Evolutionary conservation across 2,329 filamentous ascomycete genomes (phyloP).

Genomic region (Cytospora piceae): DNA sequence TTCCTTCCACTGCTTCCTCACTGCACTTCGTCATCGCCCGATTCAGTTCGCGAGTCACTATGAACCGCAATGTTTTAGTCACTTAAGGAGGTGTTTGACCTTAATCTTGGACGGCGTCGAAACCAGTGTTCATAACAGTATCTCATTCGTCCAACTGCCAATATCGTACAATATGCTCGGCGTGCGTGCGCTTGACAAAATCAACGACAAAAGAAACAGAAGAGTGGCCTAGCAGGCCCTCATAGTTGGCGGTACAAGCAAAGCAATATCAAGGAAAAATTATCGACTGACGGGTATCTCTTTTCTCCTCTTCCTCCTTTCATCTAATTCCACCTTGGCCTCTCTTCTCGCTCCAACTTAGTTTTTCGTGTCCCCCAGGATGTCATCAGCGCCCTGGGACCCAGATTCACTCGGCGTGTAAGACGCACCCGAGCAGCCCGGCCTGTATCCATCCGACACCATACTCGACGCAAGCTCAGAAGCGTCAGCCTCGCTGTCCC

Average conservation of each 20-base stretch:
- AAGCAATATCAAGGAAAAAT: constrained; percentile 24
- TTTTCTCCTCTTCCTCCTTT: background rate
- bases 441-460: constrained; percentile 49
- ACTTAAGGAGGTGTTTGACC: too few relatives aligned
- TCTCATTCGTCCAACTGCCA: background rate
- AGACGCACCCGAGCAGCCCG: constrained; percentile 35
- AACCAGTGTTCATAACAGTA: background rate
- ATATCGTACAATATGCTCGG: constrained; percentile 10
- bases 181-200: background rate
- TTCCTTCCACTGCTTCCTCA: too few relatives aligned
- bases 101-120: background rate
- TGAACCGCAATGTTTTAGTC: too few relatives aligned
- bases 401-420: constrained; percentile 35
- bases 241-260: constrained; percentile 19
- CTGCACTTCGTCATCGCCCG: too few relatives aligned
- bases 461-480: constrained; percentile 40
- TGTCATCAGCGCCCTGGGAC: constrained; percentile 31
- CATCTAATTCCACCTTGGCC: background rate
- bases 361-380: constrained; percentile 35
- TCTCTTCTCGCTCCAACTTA: constrained; percentile 13
- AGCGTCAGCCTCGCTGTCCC: constrained; percentile 33
- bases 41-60: background rate
- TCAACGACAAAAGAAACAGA: constrained; percentile 11
- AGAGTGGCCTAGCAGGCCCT: background rate
- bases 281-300: constrained; percentile 28